phyloP scores from a whole-genome alignment of 1,284 basidiomycete species.

The Peniophora sp. region DNA sequence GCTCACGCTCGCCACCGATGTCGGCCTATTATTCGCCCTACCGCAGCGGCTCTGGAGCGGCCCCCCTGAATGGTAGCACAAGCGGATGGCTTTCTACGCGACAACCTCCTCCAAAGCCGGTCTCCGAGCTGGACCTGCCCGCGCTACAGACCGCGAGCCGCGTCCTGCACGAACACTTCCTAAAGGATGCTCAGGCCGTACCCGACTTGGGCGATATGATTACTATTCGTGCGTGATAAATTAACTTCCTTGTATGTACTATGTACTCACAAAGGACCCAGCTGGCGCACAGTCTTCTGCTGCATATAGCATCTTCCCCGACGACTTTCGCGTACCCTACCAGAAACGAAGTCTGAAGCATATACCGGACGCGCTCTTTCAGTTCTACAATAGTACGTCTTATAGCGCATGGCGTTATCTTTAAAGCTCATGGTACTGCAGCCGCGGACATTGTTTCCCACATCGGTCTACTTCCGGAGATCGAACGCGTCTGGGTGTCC shows the following conservation, averaged over 20 bases:
- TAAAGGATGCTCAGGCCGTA: conserved; percentile 63
- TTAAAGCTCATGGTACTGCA: conserved; percentile 21
- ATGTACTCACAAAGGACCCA: conserved; percentile 15
- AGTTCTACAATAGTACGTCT: conserved; percentile 69
- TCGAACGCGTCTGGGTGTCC: conserved; percentile 93
- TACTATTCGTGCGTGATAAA: conserved; percentile 34
- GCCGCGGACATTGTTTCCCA: conserved; percentile 51
- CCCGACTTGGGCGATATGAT: conserved; percentile 67
- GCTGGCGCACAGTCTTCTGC: conserved; percentile 60
- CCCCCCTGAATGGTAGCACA: no score
- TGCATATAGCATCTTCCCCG: conserved; percentile 69
- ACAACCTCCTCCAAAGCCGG: conserved; percentile 14
- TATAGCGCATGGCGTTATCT: background rate
- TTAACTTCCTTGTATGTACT: no score
- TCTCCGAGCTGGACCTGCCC: conserved; percentile 45
- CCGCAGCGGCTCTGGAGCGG: no score
- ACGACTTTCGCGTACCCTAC: conserved; percentile 74
- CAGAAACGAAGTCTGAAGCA: conserved; percentile 69
- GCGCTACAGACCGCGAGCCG: conserved; percentile 59
- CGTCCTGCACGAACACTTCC: conserved; percentile 57
- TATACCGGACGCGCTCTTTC: conserved; percentile 79
- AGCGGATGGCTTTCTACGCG: no score
- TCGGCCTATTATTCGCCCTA: no score
- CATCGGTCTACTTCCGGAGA: conserved; percentile 91
- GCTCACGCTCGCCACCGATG: no score